Conservation (phyloP, 1,284 basidiomycete genomes). For the Rhodotorula mucilaginosa region DNA sequence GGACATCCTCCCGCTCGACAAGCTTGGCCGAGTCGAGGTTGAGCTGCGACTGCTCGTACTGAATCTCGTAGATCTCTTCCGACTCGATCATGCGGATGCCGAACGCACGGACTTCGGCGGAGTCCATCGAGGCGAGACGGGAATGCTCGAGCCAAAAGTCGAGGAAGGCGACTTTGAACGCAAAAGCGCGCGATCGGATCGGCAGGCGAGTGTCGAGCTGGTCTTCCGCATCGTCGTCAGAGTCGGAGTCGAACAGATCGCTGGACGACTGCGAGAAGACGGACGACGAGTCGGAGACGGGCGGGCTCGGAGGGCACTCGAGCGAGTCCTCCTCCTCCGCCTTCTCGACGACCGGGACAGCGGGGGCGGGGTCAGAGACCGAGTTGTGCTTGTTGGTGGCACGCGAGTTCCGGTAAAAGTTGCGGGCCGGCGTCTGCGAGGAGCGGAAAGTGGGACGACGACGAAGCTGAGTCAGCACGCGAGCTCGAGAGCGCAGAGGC, state of each 20-base stretch:
- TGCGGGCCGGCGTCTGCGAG: not conserved
- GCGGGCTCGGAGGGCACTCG: not conserved
- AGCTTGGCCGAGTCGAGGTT: not conserved
- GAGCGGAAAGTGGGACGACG: not conserved
- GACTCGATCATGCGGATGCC: not conserved
- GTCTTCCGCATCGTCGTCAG: not conserved
- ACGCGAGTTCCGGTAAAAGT: not conserved
- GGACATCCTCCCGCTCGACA: not conserved
- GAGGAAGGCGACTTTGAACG: not conserved
- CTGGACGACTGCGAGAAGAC: not conserved
- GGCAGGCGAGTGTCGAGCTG: not conserved
- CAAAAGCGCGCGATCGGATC: not conserved
- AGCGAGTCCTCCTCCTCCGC: not conserved
- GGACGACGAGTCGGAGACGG: constrained; percentile 1
- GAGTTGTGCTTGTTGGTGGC: not conserved
- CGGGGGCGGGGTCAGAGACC: too few species aligned
- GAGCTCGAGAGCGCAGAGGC: not conserved
- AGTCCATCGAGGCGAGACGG: not conserved
- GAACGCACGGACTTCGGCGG: not conserved
- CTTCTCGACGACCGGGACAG: not conserved
- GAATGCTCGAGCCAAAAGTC: not conserved
- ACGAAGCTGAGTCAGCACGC: not conserved
- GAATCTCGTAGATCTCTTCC: not conserved
- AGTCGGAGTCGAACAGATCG: not conserved
- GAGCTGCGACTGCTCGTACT: not conserved